phyloP scores from a whole-genome alignment of 2,329 filamentous ascomycete genomes.

The Colletotrichum theobromicola region DNA sequence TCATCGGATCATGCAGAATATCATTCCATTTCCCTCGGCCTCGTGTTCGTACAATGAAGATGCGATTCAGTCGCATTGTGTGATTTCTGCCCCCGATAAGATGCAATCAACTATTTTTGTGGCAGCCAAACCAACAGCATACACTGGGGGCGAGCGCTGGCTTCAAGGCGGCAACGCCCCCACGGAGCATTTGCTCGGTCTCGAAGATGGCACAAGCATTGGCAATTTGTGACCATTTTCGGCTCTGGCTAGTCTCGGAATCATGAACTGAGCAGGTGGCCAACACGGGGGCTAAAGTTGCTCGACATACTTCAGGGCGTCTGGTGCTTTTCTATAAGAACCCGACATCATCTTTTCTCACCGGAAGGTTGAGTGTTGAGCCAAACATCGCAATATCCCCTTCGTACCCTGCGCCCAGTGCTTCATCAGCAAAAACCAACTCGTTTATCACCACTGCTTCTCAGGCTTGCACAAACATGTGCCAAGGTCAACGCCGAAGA shows the following conservation, averaged over 20 bases:
- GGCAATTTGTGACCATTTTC: not conserved
- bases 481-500: not conserved
- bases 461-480: not conserved
- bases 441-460: rapidly evolving
- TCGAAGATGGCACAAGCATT: not conserved
- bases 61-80: not conserved
- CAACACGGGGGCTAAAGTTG: not conserved
- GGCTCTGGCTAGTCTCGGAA: not conserved
- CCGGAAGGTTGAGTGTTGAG: too few species aligned
- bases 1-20: too few species aligned
- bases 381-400: not conserved
- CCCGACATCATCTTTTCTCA: too few species aligned
- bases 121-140: not conserved
- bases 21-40: not conserved
- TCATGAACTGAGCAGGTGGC: not conserved
- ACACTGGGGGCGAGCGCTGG: not conserved
- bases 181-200: not conserved
- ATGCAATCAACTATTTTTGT: not conserved
- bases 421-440: rapidly evolving
- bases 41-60: not conserved
- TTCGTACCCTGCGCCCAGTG: not conserved
- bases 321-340: not conserved
- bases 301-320: not conserved
- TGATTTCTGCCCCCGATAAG: not conserved
- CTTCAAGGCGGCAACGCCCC: rapidly evolving